Conservation (phyloP, 345 rosid species). For the Dimocarpus longan region DNA sequence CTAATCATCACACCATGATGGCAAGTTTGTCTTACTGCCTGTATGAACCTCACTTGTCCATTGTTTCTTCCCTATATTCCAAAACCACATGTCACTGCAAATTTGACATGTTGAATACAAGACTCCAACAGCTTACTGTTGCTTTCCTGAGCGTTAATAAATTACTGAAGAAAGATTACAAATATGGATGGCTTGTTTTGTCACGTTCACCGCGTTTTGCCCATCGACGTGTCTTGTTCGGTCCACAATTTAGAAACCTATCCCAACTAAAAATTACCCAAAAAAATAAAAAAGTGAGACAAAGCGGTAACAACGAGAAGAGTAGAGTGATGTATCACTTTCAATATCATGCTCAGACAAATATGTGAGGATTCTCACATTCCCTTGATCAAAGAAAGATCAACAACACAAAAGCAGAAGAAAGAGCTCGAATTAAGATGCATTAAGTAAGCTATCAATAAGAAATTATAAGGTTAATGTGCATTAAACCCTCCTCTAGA, state of each 20-base stretch:
- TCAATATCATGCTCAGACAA: not conserved
- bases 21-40: constrained; percentile 36
- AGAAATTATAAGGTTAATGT: not conserved
- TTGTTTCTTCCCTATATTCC: constrained; percentile 18
- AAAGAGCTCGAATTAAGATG: not conserved
- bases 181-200: constrained; percentile 12
- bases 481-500: not conserved
- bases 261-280: not conserved
- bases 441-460: not conserved
- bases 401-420: not conserved
- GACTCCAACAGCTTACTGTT: constrained; percentile 20
- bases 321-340: constrained; percentile 6
- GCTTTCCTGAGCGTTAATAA: not conserved
- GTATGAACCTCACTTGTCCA: constrained; percentile 26
- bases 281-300: not conserved
- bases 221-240: constrained; percentile 29
- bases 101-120: constrained; percentile 3
- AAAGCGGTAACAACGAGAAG: constrained; percentile 7
- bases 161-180: constrained; percentile 8
- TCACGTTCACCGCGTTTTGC: constrained; percentile 41
- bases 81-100: not conserved
- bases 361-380: not conserved
- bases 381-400: not conserved
- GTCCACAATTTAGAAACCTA: not conserved
- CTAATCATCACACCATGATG: constrained; percentile 54